phyloP scores from a whole-genome alignment of 148 eudicot genomes.

The Beta vulgaris region DNA sequence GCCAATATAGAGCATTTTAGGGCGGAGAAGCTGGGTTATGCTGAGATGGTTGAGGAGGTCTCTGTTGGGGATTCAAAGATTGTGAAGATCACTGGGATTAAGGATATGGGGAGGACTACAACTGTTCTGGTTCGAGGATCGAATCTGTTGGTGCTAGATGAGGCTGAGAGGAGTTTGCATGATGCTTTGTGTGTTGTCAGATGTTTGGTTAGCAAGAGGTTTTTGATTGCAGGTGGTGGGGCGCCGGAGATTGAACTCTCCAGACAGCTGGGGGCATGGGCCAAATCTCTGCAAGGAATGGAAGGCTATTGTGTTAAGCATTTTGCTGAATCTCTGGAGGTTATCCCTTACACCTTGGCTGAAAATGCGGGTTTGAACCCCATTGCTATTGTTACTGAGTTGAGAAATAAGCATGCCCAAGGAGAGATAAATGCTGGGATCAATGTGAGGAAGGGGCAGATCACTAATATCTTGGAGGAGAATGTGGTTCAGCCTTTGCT shows the following conservation, averaged over 20 bases:
- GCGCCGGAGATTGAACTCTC: conserved; percentile 96
- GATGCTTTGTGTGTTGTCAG: conserved; percentile 98
- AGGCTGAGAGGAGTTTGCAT: conserved; percentile 96
- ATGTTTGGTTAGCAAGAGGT: conserved; percentile 87
- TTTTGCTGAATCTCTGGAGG: conserved; percentile 96
- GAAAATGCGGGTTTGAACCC: conserved; percentile 97
- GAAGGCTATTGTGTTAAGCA: conserved; percentile 79
- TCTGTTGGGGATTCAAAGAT: conserved; percentile 81
- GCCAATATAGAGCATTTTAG: conserved; percentile 92
- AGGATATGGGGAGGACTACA: conserved; percentile 88
- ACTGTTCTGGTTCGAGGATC: conserved; percentile 94
- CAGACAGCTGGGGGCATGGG: conserved; percentile 95
- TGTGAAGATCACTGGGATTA: conserved; percentile 86
- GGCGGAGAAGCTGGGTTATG: conserved; percentile 82
- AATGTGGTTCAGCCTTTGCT: conserved; percentile 95
- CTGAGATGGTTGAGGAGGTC: conserved; percentile 87
- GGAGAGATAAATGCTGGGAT: conserved; percentile 96
- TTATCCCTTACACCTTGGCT: conserved; percentile 88
- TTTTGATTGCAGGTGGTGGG: conserved; percentile 95
- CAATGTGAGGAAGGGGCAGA: conserved; percentile 98
- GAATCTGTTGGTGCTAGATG: conserved; percentile 83
- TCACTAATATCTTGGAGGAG: conserved; percentile 89
- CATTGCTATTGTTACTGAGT: conserved; percentile 83
- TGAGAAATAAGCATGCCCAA: conserved; percentile 93
- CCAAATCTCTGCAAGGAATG: conserved; percentile 92